Evolutionary conservation across 169 alveolate genomes (phyloP).

Genomic region (Plasmodium sp.): DNA sequence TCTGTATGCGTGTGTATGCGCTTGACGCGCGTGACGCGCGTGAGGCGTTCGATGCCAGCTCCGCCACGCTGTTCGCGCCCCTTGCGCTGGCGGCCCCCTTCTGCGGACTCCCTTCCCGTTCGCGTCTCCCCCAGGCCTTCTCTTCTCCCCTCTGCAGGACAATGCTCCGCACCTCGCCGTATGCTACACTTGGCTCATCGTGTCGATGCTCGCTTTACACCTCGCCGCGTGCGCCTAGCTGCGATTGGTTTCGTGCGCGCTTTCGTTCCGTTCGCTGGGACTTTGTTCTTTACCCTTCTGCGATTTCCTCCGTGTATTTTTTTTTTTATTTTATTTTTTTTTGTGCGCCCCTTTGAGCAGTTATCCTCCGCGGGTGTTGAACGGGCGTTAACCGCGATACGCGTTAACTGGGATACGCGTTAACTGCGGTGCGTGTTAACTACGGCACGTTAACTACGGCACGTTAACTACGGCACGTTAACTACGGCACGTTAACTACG

Average conservation of each 20-base stretch:
- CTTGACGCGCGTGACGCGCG: too few species aligned
- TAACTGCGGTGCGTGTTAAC: not conserved
- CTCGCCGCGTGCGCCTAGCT: not conserved
- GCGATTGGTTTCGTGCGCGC: not conserved
- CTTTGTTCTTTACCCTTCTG: not conserved
- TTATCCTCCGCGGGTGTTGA: not conserved
- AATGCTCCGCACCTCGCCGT: not conserved
- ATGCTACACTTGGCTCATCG: conserved; percentile 3
- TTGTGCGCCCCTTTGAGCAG: not conserved
- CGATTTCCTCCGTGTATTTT: not conserved
- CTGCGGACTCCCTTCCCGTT: not conserved
- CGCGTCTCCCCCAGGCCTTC: not conserved
- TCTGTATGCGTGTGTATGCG: too few species aligned
- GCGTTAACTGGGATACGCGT: not conserved
- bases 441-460: not conserved
- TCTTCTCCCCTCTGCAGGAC: not conserved
- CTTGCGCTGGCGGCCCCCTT: too few species aligned
- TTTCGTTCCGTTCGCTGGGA: not conserved
- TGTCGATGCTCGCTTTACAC: not conserved
- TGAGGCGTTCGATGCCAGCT: too few species aligned
- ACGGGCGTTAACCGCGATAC: not conserved
- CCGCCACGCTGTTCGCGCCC: too few species aligned
- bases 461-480: too few species aligned
- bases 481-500: too few species aligned
- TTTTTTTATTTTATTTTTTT: not conserved